phyloP scores from a whole-genome alignment of 352 stramenopile genomes.

The Plasmopara viticola region DNA sequence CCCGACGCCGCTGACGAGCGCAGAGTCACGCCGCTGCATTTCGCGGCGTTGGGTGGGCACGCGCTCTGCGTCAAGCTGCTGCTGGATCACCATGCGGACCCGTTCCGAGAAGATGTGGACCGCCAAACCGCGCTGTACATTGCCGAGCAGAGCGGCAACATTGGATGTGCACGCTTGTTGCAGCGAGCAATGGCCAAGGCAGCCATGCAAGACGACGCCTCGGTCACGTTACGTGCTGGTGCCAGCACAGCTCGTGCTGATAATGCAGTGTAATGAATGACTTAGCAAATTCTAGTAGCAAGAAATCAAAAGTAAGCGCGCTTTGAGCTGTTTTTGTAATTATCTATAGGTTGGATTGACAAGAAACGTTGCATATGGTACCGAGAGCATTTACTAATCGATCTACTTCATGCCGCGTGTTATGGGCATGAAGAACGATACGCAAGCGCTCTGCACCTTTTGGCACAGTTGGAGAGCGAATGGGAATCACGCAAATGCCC shows the following conservation, averaged over 20 bases:
- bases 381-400: slow-evolving; percentile 46
- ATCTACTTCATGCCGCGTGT: slow-evolving; percentile 85
- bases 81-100: slow-evolving; percentile 70
- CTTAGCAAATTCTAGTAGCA: slow-evolving; percentile 10
- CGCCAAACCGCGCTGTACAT: slow-evolving; percentile 58
- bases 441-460: slow-evolving; percentile 92
- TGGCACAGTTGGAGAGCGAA: slow-evolving; percentile 93
- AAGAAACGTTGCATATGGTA: slow-evolving; percentile 32
- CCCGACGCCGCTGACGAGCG: slow-evolving; percentile 70
- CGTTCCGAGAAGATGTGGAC: slow-evolving; percentile 77
- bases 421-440: slow-evolving; percentile 94
- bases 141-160: slow-evolving; percentile 68
- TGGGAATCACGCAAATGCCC: slow-evolving; percentile 91
- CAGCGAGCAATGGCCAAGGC: slow-evolving; percentile 77
- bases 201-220: slow-evolving; percentile 39
- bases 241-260: slow-evolving; percentile 43
- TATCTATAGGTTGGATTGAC: slow-evolving; percentile 30
- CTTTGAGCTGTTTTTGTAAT: neutral
- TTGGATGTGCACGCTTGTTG: slow-evolving; percentile 63
- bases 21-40: slow-evolving; percentile 65
- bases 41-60: slow-evolving; percentile 63
- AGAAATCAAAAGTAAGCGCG: slow-evolving; percentile 1
- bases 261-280: slow-evolving; percentile 51
- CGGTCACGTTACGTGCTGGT: slow-evolving; percentile 58
- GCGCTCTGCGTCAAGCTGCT: slow-evolving; percentile 77